Evolutionary conservation across 257 asterid species (phyloP).

Genomic region (Hygrophila difformis): DNA sequence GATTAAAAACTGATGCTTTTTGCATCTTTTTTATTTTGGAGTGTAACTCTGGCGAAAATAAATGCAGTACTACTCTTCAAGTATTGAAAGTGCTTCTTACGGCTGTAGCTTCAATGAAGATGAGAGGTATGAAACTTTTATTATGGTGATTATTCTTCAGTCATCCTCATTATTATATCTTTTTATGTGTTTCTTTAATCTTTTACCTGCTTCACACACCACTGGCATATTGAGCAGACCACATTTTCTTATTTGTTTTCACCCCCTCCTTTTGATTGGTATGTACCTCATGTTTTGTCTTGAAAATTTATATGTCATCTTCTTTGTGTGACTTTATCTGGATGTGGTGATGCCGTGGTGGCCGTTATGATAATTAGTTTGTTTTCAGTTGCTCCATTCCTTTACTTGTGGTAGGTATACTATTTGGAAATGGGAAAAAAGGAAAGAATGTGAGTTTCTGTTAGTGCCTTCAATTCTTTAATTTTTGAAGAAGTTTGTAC

Average conservation of each 20-base stretch:
- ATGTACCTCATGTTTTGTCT: background rate
- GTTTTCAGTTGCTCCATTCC: constrained; percentile 7
- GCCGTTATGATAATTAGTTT: background rate
- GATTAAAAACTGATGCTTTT: constrained; percentile 16
- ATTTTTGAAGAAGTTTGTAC: no score
- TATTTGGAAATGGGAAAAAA: no score
- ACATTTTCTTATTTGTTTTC: no score
- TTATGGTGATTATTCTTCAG: constrained; percentile 12
- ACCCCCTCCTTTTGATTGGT: background rate
- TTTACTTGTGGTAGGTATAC: no score
- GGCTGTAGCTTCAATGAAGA: constrained; percentile 82
- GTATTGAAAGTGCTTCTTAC: constrained; percentile 95
- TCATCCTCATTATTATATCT: constrained; percentile 9
- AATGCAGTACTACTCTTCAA: constrained; percentile 93
- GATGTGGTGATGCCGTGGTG: constrained; percentile 4
- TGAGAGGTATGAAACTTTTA: constrained; percentile 62
- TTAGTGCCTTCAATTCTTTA: no score
- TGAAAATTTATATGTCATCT: background rate
- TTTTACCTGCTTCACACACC: no score
- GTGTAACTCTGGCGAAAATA: constrained; percentile 23
- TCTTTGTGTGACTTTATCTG: constrained; percentile 12
- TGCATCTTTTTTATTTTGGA: constrained; percentile 11
- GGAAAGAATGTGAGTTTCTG: no score
- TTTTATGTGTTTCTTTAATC: constrained; percentile 1
- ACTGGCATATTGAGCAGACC: no score